phyloP scores from a whole-genome alignment of 2,329 filamentous ascomycete species.

The Penicillium verrucosum region DNA sequence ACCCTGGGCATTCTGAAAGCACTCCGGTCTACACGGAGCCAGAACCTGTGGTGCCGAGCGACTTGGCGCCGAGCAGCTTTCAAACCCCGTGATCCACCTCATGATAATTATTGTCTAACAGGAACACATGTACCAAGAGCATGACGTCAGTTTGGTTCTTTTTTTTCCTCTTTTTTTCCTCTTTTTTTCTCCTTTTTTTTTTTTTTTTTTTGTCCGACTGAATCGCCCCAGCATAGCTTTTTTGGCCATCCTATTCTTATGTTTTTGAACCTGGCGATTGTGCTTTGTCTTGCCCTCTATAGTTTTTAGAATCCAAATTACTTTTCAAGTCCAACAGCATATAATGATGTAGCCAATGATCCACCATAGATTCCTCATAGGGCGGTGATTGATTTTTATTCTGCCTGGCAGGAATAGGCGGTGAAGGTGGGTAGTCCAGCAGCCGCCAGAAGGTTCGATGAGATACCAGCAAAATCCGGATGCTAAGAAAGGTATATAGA shows the following conservation, averaged over 20 bases:
- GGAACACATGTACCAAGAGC: background rate
- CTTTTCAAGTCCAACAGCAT: background rate
- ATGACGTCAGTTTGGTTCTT: slow-evolving; percentile 2
- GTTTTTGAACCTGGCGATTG: background rate
- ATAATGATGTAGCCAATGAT: background rate
- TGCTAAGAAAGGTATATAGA: slow-evolving; percentile 17
- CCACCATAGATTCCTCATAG: background rate
- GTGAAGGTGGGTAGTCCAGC: slow-evolving; percentile 29
- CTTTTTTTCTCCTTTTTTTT: background rate
- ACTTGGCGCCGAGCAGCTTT: background rate
- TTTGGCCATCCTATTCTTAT: background rate
- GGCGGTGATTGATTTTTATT: slow-evolving; percentile 17
- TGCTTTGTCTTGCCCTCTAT: background rate
- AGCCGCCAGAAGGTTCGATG: slow-evolving; percentile 44
- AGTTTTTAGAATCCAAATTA: background rate
- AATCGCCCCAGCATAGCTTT: background rate
- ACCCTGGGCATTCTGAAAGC: background rate
- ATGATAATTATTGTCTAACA: slow-evolving; percentile 8
- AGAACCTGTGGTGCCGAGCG: background rate
- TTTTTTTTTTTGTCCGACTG: background rate
- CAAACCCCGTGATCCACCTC: background rate
- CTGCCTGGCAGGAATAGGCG: slow-evolving; percentile 24
- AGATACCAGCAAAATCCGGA: slow-evolving; percentile 10
- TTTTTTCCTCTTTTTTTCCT: background rate
- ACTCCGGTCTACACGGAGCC: background rate